A percentile compares a stretch with the other conserved stretches of the same genome.
Evolutionary conservation across 768 basidiomycete genomes (phyloP).

Genomic region (Kwoniella newhampshirensis): DNA sequence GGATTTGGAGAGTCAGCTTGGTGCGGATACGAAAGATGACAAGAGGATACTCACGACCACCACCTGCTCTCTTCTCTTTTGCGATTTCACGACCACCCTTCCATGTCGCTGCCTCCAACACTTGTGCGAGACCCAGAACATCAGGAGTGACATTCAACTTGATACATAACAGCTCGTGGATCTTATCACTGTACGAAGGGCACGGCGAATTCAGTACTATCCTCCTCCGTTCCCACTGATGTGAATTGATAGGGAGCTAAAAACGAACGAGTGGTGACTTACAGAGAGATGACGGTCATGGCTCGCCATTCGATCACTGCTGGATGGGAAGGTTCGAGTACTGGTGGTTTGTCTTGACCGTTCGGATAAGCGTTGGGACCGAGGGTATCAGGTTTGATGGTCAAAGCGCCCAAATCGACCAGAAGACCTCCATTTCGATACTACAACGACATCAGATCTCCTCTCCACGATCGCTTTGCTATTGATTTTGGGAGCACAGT

Average conservation of each 20-base stretch:
- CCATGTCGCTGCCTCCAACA: slow-evolving; percentile 94
- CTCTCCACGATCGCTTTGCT: not conserved
- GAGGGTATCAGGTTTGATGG: slow-evolving; percentile 63
- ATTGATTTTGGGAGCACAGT: not conserved
- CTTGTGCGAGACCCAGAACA: slow-evolving; percentile 74
- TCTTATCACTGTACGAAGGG: slow-evolving; percentile 65
- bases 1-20: not conserved
- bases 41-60: slow-evolving; percentile 56
- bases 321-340: slow-evolving; percentile 67
- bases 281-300: slow-evolving; percentile 91
- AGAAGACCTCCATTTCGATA: slow-evolving; percentile 93
- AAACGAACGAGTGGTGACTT: slow-evolving; percentile 47
- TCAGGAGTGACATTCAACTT: slow-evolving; percentile 60
- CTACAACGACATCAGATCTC: slow-evolving; percentile 27
- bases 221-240: not conserved
- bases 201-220: slow-evolving; percentile 1
- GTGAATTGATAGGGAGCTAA: not conserved
- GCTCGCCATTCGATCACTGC: slow-evolving; percentile 96
- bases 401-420: slow-evolving; percentile 76
- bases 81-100: slow-evolving; percentile 94
- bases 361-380: slow-evolving; percentile 48
- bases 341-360: slow-evolving; percentile 56
- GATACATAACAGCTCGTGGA: slow-evolving; percentile 67
- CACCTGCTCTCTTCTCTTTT: slow-evolving; percentile 71
- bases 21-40: not conserved